phyloP scores from a whole-genome alignment of 306 rosid species.

The Quercus engelmannii region DNA sequence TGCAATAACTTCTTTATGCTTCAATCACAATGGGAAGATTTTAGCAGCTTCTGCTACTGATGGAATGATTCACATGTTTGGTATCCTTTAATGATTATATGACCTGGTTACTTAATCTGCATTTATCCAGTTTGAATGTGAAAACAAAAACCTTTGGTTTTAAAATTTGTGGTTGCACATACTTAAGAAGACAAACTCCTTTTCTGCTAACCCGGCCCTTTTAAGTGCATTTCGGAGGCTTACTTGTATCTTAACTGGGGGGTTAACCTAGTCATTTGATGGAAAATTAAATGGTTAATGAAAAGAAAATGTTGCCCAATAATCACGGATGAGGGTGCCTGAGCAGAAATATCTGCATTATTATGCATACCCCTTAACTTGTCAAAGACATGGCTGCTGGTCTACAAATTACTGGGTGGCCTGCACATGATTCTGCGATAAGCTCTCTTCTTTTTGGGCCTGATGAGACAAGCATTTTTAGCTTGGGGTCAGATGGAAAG shows the following conservation, averaged over 20 bases:
- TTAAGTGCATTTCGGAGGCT: neutral
- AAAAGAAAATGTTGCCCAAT: neutral
- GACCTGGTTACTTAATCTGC: slow-evolving; percentile 3
- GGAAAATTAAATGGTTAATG: neutral
- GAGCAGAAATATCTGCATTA: neutral
- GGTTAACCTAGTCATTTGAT: neutral
- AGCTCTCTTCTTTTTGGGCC: slow-evolving; percentile 93
- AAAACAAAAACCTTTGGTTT: neutral
- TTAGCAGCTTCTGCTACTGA: slow-evolving; percentile 91
- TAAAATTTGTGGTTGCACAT: neutral
- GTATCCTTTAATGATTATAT: slow-evolving; percentile 71
- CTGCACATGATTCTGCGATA: slow-evolving; percentile 96
- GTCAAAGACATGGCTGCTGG: slow-evolving; percentile 91
- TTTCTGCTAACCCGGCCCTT: neutral
- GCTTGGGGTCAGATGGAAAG: slow-evolving; percentile 91
- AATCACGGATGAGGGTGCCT: neutral
- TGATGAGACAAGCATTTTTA: slow-evolving; percentile 94
- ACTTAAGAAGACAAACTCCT: neutral
- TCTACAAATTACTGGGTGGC: slow-evolving; percentile 97
- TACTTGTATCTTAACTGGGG: neutral
- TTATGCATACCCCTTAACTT: slow-evolving; percentile 46
- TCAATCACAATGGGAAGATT: slow-evolving; percentile 96
- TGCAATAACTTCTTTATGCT: slow-evolving; percentile 90
- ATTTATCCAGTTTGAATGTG: neutral
- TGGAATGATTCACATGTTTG: slow-evolving; percentile 99